Conservation (phyloP, 108 stramenopile species). For the Nitzschia palea region DNA sequence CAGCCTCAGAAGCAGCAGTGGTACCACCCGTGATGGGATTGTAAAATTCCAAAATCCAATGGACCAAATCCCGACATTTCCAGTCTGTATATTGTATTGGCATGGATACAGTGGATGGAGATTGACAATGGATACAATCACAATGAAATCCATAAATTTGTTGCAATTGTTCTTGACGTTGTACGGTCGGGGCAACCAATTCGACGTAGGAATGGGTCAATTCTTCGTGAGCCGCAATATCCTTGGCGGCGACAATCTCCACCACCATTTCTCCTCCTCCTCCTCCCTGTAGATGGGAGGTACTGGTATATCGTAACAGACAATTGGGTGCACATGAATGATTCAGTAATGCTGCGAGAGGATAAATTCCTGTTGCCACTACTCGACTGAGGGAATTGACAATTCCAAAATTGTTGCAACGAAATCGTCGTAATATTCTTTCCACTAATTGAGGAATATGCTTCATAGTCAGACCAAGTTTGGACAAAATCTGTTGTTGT, state of each 20-base stretch:
- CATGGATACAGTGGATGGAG: neutral
- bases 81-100: neutral
- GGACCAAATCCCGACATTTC: neutral
- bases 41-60: constrained; percentile 3
- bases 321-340: constrained; percentile 76
- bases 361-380: constrained; percentile 63
- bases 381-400: constrained; percentile 40
- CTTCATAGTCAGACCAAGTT: neutral
- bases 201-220: constrained; percentile 71
- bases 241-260: constrained; percentile 24
- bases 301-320: constrained; percentile 43
- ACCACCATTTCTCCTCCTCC: constrained; percentile 13
- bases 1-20: neutral
- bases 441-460: constrained; percentile 5
- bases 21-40: neutral
- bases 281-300: neutral
- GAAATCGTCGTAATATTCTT: constrained; percentile 18
- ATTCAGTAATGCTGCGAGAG: constrained; percentile 69
- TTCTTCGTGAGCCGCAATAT: constrained; percentile 49
- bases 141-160: constrained; percentile 63
- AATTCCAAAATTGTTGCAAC: constrained; percentile 74
- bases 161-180: constrained; percentile 37
- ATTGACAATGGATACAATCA: constrained; percentile 46
- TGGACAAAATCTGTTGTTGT: neutral
- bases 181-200: constrained; percentile 35